Evolutionary conservation across 129 eudicot species (phyloP).

Genomic region (Dittrichia graveolens): DNA sequence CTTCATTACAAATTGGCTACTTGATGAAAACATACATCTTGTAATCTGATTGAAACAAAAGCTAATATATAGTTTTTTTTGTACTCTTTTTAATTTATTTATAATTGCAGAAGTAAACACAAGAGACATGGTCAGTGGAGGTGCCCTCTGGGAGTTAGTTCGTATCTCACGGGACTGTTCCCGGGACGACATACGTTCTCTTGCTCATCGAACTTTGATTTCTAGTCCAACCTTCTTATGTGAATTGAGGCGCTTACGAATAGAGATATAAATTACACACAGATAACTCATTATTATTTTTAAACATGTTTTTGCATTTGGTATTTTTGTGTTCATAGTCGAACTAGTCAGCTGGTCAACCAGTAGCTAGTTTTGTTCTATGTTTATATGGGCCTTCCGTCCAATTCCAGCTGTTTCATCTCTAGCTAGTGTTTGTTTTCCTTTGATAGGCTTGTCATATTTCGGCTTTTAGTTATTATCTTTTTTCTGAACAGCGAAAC

Average conservation of each 20-base stretch:
- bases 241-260: constrained; percentile 72
- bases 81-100: constrained; percentile 36
- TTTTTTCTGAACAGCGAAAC: too few relatives aligned
- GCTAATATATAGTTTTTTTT: constrained; percentile 46
- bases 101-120: constrained; percentile 74
- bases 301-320: neutral
- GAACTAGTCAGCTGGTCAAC: neutral
- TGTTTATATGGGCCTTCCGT: neutral
- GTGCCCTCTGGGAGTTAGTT: constrained; percentile 97
- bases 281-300: constrained; percentile 5
- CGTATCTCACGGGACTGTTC: constrained; percentile 97
- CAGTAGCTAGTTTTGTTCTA: neutral
- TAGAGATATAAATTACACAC: constrained; percentile 51
- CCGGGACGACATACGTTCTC: constrained; percentile 86
- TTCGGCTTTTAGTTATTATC: too few relatives aligned
- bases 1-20: too few relatives aligned
- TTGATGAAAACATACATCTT: constrained; percentile 71
- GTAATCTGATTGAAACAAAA: constrained; percentile 54
- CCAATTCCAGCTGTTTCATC: neutral
- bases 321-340: constrained; percentile 6
- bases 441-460: too few relatives aligned
- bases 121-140: constrained; percentile 86
- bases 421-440: too few relatives aligned
- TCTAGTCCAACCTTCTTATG: constrained; percentile 74
- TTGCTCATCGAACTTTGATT: constrained; percentile 81